Conservation (phyloP, 768 basidiomycete species). For the Lentinus brumalis region DNA sequence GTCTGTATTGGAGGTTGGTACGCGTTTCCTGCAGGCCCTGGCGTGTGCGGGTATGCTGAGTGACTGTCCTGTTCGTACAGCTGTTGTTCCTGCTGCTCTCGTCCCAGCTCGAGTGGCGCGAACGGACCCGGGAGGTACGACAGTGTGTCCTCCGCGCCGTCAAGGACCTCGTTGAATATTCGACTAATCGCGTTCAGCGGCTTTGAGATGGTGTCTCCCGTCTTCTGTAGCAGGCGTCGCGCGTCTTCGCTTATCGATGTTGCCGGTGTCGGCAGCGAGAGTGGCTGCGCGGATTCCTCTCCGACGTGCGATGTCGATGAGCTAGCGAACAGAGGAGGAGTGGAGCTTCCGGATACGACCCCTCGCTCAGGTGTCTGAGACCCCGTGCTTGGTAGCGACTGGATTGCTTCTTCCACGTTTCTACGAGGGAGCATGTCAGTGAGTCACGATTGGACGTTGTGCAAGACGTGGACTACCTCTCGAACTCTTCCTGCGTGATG, state of each 20-base stretch:
- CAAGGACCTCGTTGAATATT: conserved; percentile 84
- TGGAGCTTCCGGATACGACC: conserved; percentile 29
- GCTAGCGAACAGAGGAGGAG: conserved; percentile 14
- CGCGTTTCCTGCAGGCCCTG: conserved; percentile 33
- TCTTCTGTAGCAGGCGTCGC: conserved; percentile 81
- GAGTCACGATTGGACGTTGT: not conserved
- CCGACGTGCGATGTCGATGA: conserved; percentile 55
- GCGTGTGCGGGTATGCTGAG: conserved; percentile 43
- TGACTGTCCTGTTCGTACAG: conserved; percentile 33
- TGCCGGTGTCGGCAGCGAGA: conserved; percentile 59
- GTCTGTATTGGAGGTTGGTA: conserved; percentile 44
- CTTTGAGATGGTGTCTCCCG: conserved; percentile 88
- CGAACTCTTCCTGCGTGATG: conserved; percentile 93
- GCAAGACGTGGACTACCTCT: conserved; percentile 46
- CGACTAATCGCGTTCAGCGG: conserved; percentile 87
- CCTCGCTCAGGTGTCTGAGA: conserved; percentile 32
- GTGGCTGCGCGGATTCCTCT: conserved; percentile 86
- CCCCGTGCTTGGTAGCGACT: conserved; percentile 43
- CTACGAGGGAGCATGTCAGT: conserved; percentile 23
- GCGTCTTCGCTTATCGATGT: conserved; percentile 67
- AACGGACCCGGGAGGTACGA: conserved; percentile 70
- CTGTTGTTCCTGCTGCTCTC: conserved; percentile 47
- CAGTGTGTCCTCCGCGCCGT: conserved; percentile 67
- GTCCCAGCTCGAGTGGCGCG: conserved; percentile 64
- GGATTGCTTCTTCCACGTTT: conserved; percentile 65